Base-by-base conservation (phyloP, 345 rosid species). In the Passiflora organensis region DNA sequence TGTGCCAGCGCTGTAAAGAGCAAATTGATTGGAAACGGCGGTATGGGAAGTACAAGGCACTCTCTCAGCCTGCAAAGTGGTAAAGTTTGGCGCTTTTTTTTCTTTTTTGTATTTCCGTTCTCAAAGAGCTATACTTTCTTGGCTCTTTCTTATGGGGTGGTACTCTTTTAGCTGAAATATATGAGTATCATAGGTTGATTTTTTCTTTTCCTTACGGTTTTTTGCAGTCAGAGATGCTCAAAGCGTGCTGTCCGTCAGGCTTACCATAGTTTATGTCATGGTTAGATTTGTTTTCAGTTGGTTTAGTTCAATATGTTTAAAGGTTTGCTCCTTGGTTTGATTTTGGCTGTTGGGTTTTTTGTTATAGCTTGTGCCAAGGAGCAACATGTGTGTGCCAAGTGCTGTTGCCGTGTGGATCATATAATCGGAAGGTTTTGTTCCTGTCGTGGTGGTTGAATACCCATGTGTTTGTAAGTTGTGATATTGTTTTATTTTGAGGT, bases 11-110 rank as follows among this genome's bases (percentile, higher is more conserved):
- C 3, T 93, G 99, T 65, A 78, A 76, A 49, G 99, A 86, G 1
- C 95, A 91, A 76, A 91, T 91, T 53, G 96, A 86, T 28, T 89
- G 99, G 96, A 91, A 91, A 59, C 96, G 99, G 34, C 79, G 75
- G 10, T 91, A 91, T 38, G 96, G 99, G 12, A 91, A 91, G 68
- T 91, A 91, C 77, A 91, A 91, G 66, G 53, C 76, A 36, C 77
- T 91, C 22, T 58, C 77, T 21, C 89, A 89, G 66, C 80, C 98
- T 21, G 83, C 96, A 51, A 91, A 91, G 73, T 91, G 98, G 98
- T 85, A 56, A 23, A 23, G 17, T 34, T 20, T 6, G 5, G 41
- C 28, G 17, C 6, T 9, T 21, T n/a, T 45, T 55, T 32, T 16
- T 28, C 13, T 13, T 50, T 24, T 36, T 11, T 36, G n/a, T n/a